phyloP scores from a whole-genome alignment of 179 eudicot genomes.

The Actinidia polygama region DNA sequence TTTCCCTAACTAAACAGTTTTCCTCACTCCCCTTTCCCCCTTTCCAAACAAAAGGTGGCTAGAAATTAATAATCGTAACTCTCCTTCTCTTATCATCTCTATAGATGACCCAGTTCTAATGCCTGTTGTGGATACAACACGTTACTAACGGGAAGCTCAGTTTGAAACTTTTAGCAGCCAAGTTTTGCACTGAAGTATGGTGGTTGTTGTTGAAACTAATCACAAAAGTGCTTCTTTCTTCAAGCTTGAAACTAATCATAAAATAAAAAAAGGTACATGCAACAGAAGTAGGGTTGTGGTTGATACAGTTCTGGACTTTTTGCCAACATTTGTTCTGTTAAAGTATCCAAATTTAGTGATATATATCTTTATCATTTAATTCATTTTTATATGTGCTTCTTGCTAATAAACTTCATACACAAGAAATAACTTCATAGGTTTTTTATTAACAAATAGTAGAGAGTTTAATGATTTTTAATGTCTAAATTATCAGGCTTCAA shows the following conservation, averaged over 20 bases:
- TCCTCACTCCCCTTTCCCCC: no score
- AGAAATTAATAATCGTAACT: no score
- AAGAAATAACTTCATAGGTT: neutral
- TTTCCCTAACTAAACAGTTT: no score
- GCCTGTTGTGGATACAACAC: no score
- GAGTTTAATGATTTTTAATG: neutral
- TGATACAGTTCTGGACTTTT: no score
- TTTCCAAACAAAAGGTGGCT: no score
- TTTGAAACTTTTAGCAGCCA: no score
- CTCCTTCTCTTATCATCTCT: no score
- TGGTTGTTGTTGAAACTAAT: neutral
- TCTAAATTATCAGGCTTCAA: conserved; percentile 47
- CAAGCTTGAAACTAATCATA: neutral
- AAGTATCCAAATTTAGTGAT: neutral
- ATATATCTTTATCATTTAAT: neutral
- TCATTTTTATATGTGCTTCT: neutral
- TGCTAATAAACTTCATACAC: neutral
- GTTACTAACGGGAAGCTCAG: no score
- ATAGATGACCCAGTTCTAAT: no score
- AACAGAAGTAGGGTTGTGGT: no score
- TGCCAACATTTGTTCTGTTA: neutral
- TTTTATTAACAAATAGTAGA: neutral
- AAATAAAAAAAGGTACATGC: neutral
- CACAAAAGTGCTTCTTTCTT: neutral
- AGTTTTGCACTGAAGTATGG: no score